These are phyloP conservation scores for Melastoma malabathricum DNA, from an alignment of 345 rosid genomes.

Conservation along the genomic window DNA sequence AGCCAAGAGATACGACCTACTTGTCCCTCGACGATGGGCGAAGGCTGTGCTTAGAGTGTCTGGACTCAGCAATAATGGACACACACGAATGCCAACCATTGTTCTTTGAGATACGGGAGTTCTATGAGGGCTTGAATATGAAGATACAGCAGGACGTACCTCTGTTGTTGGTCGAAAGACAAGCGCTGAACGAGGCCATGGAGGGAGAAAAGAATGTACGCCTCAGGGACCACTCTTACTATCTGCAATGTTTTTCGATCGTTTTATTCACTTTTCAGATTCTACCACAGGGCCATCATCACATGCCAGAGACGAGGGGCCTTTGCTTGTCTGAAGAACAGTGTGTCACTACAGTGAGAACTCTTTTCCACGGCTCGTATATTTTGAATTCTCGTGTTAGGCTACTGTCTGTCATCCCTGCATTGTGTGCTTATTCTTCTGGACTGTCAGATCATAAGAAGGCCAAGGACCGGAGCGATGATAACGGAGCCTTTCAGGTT, in stretches of 20 bases:
- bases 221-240: background rate
- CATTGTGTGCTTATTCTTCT: background rate
- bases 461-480: constrained; percentile 66
- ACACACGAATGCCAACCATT: constrained; percentile 43
- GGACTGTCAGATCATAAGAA: constrained; percentile 44
- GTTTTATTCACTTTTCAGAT: background rate
- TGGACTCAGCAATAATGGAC: constrained; percentile 34
- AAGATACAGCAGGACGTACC: constrained; percentile 38
- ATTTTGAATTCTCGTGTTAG: too few relatives aligned
- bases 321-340: constrained; percentile 96
- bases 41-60: constrained; percentile 34
- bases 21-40: constrained; percentile 42
- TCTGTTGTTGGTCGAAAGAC: constrained; percentile 41
- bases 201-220: constrained; percentile 21
- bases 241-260: background rate
- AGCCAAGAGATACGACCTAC: constrained; percentile 26
- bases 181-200: constrained; percentile 21
- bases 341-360: constrained; percentile 63
- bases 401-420: background rate
- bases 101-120: constrained; percentile 30
- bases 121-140: constrained; percentile 40
- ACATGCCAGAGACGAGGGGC: constrained; percentile 95
- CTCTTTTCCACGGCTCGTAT: background rate
- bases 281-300: constrained; percentile 68
- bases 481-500: constrained; percentile 76